These are phyloP conservation scores for Colletotrichum viniferum DNA, from an alignment of 2,329 filamentous ascomycete genomes.

Conservation along the genomic window DNA sequence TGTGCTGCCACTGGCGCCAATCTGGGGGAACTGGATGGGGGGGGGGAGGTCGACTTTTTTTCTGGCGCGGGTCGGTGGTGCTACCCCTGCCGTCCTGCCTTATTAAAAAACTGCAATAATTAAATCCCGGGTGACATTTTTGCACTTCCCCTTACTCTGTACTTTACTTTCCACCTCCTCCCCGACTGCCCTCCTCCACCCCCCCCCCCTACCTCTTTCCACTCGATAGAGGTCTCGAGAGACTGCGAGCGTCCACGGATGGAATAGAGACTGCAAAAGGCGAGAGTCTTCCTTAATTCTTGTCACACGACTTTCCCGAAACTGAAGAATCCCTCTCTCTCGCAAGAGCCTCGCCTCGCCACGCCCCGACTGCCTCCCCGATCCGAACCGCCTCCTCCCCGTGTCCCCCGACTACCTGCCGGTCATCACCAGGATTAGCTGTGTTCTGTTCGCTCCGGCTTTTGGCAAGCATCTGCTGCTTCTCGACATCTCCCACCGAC, in stretches of 20 bases:
- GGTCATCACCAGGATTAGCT: slow-evolving; percentile 1
- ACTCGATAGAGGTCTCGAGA: slow-evolving; percentile 10
- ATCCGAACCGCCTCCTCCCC: background rate
- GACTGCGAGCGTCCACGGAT: slow-evolving; percentile 15
- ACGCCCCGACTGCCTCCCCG: background rate
- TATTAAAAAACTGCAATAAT: slow-evolving; percentile 23
- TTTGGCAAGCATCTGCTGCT: slow-evolving; percentile 10
- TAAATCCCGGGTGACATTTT: slow-evolving; percentile 23
- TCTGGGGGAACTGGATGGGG: slow-evolving; percentile 19
- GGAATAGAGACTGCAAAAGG: slow-evolving; percentile 2
- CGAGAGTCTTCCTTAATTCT: background rate
- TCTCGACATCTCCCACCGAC: slow-evolving; percentile 13
- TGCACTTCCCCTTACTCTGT: slow-evolving; percentile 21
- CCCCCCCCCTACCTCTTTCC: background rate
- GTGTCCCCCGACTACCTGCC: background rate
- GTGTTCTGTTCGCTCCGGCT: slow-evolving; percentile 6
- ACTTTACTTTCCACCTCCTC: slow-evolving; percentile 8
- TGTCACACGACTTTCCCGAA: background rate
- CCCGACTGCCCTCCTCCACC: background rate
- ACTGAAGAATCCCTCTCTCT: background rate
- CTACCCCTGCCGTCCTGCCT: slow-evolving; percentile 22
- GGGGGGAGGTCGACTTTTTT: slow-evolving; percentile 12
- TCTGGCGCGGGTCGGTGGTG: slow-evolving; percentile 10
- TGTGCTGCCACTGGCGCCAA: slow-evolving; percentile 21
- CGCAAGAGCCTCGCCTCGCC: background rate